A percentile compares a stretch with the other conserved stretches of the same genome.
These are phyloP conservation scores for Geranium rotundifolium DNA, from an alignment of 345 rosid genomes.

Conservation along the genomic window DNA sequence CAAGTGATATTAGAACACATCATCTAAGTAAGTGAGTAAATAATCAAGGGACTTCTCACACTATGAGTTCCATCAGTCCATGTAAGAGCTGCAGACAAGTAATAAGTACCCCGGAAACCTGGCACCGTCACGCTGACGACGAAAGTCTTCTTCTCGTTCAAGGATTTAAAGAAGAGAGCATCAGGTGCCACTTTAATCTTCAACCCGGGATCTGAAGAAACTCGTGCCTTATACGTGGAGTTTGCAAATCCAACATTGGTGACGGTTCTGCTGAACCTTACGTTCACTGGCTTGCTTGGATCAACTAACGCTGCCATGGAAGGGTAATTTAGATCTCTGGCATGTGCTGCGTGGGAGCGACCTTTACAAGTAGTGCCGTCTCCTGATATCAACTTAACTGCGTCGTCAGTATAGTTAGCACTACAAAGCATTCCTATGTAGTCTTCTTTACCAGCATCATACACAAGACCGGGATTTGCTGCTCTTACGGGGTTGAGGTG, in stretches of 20 bases:
- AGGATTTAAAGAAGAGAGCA: conserved; percentile 21
- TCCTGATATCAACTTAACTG: conserved; percentile 16
- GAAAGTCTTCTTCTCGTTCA: conserved; percentile 34
- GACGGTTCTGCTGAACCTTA: conserved; percentile 34
- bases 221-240: conserved; percentile 26
- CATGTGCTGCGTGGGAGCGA: conserved; percentile 3
- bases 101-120: background rate
- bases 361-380: conserved; percentile 21
- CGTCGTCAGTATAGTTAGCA: conserved; percentile 15
- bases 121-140: conserved; percentile 19
- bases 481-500: conserved; percentile 42
- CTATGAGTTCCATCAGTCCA: conserved; percentile 7
- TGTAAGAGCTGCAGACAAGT: background rate
- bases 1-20: no score
- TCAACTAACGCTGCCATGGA: conserved; percentile 22
- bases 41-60: conserved; percentile 2
- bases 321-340: conserved; percentile 52
- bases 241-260: conserved; percentile 44
- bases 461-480: conserved; percentile 26
- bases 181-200: conserved; percentile 27
- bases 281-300: conserved; percentile 7
- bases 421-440: conserved; percentile 33
- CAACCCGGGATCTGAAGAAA: conserved; percentile 6
- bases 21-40: background rate
- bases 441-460: conserved; percentile 18